Conservation (phyloP, 306 rosid genomes). For the Canavalia gladiata region DNA sequence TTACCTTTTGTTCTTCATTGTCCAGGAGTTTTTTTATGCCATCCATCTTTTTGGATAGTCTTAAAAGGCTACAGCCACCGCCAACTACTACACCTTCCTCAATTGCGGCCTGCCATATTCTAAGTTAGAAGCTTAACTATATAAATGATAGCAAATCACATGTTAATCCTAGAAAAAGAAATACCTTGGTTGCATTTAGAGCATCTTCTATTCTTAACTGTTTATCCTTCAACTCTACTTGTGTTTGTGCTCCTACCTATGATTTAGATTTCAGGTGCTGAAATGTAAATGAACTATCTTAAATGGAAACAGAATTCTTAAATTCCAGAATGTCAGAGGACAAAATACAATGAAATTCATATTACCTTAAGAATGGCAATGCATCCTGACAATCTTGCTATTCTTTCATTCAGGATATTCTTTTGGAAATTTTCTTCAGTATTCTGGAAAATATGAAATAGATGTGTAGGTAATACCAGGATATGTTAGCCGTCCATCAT, state of each 20-base stretch:
- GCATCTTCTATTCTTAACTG: constrained; percentile 93
- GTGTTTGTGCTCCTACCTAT: constrained; percentile 97
- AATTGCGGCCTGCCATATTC: constrained; percentile 78
- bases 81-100: constrained; percentile 98
- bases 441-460: constrained; percentile 64
- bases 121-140: constrained; percentile 41
- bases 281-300: constrained; percentile 42
- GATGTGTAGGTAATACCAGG: constrained; percentile 3
- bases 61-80: constrained; percentile 93
- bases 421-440: constrained; percentile 83
- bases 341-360: constrained; percentile 28
- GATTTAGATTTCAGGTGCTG: constrained; percentile 42
- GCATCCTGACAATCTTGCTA: constrained; percentile 87
- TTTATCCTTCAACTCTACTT: constrained; percentile 93
- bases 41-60: constrained; percentile 81
- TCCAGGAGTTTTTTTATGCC: constrained; percentile 71
- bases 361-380: constrained; percentile 91
- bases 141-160: constrained; percentile 33
- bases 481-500: constrained; percentile 13
- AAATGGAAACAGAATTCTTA: constrained; percentile 12
- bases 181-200: constrained; percentile 89
- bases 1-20: constrained; percentile 87
- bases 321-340: constrained; percentile 27
- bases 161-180: constrained; percentile 34
- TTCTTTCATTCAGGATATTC: constrained; percentile 83